A percentile compares a stretch with the other conserved stretches of the same genome.
Conservation (phyloP, 2,329 filamentous ascomycete species). For the Leptographium lundbergii region DNA sequence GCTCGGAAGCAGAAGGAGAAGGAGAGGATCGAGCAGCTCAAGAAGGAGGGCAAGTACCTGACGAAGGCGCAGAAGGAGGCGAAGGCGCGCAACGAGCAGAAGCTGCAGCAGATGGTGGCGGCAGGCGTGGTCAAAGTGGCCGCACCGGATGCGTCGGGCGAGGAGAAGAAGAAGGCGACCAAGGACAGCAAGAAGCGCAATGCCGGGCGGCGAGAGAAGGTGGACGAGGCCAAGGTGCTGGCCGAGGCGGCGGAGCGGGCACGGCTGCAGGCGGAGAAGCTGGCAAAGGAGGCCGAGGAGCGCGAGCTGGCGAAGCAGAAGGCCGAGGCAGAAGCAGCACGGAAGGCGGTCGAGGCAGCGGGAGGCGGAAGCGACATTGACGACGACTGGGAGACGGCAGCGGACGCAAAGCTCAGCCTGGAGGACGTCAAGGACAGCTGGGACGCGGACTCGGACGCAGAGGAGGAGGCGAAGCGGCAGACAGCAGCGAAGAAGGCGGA, state of each 20-base stretch:
- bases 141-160: conserved; percentile 36
- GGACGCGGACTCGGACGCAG: conserved; percentile 70
- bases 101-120: conserved; percentile 74
- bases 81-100: conserved; percentile 65
- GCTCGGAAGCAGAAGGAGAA: conserved; percentile 78
- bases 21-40: conserved; percentile 74
- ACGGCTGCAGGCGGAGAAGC: conserved; percentile 52
- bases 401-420: conserved; percentile 48
- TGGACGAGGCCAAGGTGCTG: conserved; percentile 65
- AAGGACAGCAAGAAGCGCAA: conserved; percentile 64
- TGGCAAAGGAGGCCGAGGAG: conserved; percentile 47
- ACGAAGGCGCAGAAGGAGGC: conserved; percentile 79
- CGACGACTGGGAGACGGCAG: conserved; percentile 82
- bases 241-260: conserved; percentile 69
- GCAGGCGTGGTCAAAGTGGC: conserved; percentile 58
- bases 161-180: conserved; percentile 64
- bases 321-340: conserved; percentile 43
- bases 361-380: conserved; percentile 47
- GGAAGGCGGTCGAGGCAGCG: conserved; percentile 33
- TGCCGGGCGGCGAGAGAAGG: conserved; percentile 46
- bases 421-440: conserved; percentile 85
- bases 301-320: conserved; percentile 41
- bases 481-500: conserved; percentile 4
- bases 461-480: conserved; percentile 23
- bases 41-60: conserved; percentile 77